Conservation (phyloP, 1,139 yeast species). For the Yamadazyma jaroonii region DNA sequence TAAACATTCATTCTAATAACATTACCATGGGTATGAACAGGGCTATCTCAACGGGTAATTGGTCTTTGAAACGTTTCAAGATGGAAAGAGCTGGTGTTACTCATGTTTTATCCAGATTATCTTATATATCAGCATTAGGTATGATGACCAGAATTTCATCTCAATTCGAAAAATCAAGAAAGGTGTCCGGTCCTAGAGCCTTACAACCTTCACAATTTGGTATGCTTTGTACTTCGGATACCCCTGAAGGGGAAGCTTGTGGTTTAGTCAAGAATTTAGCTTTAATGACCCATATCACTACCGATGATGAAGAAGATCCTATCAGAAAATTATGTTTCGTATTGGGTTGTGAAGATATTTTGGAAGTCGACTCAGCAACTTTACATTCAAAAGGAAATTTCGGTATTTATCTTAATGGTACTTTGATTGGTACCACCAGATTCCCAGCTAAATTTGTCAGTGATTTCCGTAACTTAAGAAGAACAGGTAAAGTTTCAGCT, state of each 20-base stretch:
- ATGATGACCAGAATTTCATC: conserved; percentile 99
- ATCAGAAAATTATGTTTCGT: conserved; percentile 71
- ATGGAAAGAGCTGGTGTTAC: conserved; percentile 99
- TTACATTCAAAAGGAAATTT: conserved; percentile 73
- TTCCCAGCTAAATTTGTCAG: conserved; percentile 79
- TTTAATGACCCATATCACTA: conserved; percentile 96
- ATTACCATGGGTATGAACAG: conserved; percentile 93
- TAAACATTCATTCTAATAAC: conserved; percentile 86
- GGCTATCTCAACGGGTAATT: conserved; percentile 97
- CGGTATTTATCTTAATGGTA: conserved; percentile 91
- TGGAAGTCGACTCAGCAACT: conserved; percentile 78
- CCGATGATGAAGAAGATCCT: conserved; percentile 96
- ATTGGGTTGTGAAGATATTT: conserved; percentile 87
- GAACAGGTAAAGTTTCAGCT: conserved; percentile 83
- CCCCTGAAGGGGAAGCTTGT: conserved; percentile 99
- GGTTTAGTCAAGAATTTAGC: conserved; percentile 97
- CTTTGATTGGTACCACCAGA: conserved; percentile 84
- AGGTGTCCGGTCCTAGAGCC: conserved; percentile 98
- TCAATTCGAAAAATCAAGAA: conserved; percentile 95
- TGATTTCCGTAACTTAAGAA: conserved; percentile 74
- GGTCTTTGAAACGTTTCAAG: conserved; percentile 98
- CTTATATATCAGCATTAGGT: conserved; percentile 93
- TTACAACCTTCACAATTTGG: conserved; percentile 98
- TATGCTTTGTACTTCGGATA: conserved; percentile 97
- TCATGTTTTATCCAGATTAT: conserved; percentile 85